Evolutionary conservation across 768 basidiomycete species (phyloP).

Genomic region (Tylopilus felleus): DNA sequence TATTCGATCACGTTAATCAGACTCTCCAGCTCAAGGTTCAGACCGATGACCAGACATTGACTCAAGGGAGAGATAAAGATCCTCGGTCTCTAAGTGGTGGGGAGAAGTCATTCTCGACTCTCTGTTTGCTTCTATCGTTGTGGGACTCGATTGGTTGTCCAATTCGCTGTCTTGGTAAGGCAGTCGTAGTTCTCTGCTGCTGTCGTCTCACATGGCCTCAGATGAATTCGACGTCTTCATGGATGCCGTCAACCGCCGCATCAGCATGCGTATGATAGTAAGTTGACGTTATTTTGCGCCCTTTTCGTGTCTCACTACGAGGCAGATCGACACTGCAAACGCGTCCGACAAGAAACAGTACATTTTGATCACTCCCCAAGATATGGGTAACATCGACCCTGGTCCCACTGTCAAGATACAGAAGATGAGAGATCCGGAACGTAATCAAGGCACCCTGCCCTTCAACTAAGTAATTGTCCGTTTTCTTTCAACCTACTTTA

Average conservation of each 20-base stretch:
- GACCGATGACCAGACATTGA: constrained; percentile 73
- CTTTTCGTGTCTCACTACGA: constrained; percentile 4
- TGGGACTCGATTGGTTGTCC: constrained; percentile 98
- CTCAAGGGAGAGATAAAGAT: constrained; percentile 74
- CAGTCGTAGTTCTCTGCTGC: neutral
- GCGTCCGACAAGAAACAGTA: constrained; percentile 87
- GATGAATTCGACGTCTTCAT: constrained; percentile 99
- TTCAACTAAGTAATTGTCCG: constrained; percentile 20
- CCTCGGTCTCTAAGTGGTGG: constrained; percentile 87
- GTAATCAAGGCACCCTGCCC: constrained; percentile 52
- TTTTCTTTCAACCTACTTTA: constrained; percentile 1
- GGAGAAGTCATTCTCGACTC: constrained; percentile 96
- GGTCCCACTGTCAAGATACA: constrained; percentile 72
- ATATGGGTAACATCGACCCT: constrained; percentile 71
- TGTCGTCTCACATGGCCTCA: constrained; percentile 25
- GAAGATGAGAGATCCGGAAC: constrained; percentile 76
- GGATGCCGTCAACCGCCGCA: constrained; percentile 88
- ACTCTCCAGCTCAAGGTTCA: constrained; percentile 72
- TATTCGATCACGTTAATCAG: constrained; percentile 74
- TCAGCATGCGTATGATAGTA: constrained; percentile 96
- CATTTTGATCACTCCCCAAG: constrained; percentile 94
- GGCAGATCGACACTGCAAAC: constrained; percentile 85
- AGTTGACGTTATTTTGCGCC: constrained; percentile 16
- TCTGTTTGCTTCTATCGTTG: constrained; percentile 87
- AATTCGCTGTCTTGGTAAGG: constrained; percentile 78